Base-by-base conservation (phyloP, 371 early-diverging fungal species). In the Basidiobolus meristosporus region DNA sequence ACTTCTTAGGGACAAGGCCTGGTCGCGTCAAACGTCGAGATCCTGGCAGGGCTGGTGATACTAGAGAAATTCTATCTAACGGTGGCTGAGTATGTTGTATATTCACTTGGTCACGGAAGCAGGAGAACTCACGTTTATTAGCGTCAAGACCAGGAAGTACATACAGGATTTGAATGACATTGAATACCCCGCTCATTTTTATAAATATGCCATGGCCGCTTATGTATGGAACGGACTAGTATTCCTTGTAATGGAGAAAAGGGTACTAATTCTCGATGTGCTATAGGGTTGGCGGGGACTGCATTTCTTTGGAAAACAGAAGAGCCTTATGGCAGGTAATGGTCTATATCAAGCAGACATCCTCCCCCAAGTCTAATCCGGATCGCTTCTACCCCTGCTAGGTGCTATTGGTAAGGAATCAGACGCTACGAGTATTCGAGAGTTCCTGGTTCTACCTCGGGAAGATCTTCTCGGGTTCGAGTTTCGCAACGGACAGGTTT, bases 401-500 rank as follows among this genome's bases (percentile, higher is more conserved):
- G n/a, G n/a, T n/a, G n/a, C n/a, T 3, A 63, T 77, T 41, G 63
- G 73, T 19, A 60, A 59, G 40, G 69, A 78, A 31, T 75, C 82
- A 0, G 83, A 88, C 51, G 63, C 66, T 17, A 60, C 60, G 18
- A 68, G 73, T n/a, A 69, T 85, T 0, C 48, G 69, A 11, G 73
- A 82, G 38, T 81, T 74, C 38, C 56, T 88, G 26, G 50, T 53
- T 0, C 60, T 88, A 7, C 61, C 68, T 0, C 60, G 67, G 17
- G 77, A 77, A 36, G 82, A 85, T 41, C 47, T 88, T 1, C 47
- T 89, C 29, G 75, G 73, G 0, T 82, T 76, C 42, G 82, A 88
- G 48, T 75, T 83, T 43, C 65, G 69, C 40, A 55, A 71, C 26
- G 59, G 62, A 28, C 64, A 68, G 22, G 77, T 85, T 7, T 88